Conservation (phyloP, 176 grass and related monocot species). For the Juncus inflexus region DNA sequence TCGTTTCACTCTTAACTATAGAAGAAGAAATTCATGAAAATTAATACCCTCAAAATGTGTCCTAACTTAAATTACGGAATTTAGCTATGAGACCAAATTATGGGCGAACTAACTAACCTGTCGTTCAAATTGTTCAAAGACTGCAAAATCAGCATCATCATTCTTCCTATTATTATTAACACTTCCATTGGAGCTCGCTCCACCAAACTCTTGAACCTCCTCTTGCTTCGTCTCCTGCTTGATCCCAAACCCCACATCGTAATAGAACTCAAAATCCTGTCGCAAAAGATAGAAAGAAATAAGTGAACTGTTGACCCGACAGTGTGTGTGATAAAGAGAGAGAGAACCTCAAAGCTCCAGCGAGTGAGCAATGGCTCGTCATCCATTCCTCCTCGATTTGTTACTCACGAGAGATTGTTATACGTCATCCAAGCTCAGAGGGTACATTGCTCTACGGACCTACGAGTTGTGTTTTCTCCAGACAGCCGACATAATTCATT, state of each 20-base stretch:
- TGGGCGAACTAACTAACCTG: slow-evolving; percentile 33
- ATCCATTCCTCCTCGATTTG: slow-evolving; percentile 9
- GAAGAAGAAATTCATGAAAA: too few relatives aligned
- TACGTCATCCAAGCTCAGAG: too few relatives aligned
- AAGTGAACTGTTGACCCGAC: background rate
- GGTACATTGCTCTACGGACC: too few relatives aligned
- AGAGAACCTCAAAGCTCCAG: slow-evolving; percentile 37
- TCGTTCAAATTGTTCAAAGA: slow-evolving; percentile 89
- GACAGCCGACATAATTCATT: too few relatives aligned
- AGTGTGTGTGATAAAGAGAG: background rate
- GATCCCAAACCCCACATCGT: slow-evolving; percentile 67
- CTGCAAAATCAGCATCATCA: slow-evolving; percentile 49
- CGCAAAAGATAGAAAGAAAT: slow-evolving; percentile 8
- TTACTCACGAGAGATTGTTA: too few relatives aligned
- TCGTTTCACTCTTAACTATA: too few relatives aligned
- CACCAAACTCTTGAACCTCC: slow-evolving; percentile 11
- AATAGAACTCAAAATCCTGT: slow-evolving; percentile 37
- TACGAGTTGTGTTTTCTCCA: too few relatives aligned
- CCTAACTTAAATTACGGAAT: too few relatives aligned
- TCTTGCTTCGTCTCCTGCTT: slow-evolving; percentile 41
- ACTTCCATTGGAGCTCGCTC: slow-evolving; percentile 38
- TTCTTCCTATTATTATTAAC: slow-evolving; percentile 19
- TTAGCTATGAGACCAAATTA: too few relatives aligned
- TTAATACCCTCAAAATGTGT: too few relatives aligned
- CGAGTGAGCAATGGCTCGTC: slow-evolving; percentile 38